Percentiles rank a stretch among this genome's conserved stretches.
phyloP scores from a whole-genome alignment of 108 stramenopile species.

The Cyclotella cryptica region DNA sequence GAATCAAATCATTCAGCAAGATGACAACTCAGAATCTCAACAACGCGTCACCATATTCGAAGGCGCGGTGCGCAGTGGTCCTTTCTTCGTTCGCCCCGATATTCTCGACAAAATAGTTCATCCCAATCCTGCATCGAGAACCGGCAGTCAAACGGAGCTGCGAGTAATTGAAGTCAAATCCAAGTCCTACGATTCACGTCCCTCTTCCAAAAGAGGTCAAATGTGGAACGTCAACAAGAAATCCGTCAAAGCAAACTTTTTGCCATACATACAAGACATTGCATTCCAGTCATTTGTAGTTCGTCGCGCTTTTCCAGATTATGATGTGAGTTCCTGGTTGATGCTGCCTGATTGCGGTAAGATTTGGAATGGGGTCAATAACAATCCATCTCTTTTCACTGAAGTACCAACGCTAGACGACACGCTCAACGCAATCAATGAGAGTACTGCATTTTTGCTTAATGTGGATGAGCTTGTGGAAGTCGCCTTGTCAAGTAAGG shows the following conservation, averaged over 20 bases:
- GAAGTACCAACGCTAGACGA: conserved; percentile 29
- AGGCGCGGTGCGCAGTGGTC: conserved; percentile 45
- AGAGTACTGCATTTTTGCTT: conserved; percentile 41
- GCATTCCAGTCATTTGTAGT: conserved; percentile 60
- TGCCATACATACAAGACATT: conserved; percentile 61
- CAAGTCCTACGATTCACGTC: conserved; percentile 55
- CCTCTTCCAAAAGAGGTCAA: conserved; percentile 25
- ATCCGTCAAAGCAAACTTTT: conserved; percentile 40
- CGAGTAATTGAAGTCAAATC: conserved; percentile 62
- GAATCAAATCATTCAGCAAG: conserved; percentile 11
- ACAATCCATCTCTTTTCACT: not conserved
- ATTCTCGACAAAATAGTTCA: conserved; percentile 49
- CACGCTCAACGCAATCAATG: conserved; percentile 38
- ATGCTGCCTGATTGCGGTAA: conserved; percentile 61
- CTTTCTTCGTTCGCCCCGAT: conserved; percentile 55
- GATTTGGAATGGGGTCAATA: not conserved
- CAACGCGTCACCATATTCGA: conserved; percentile 52
- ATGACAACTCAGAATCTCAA: not conserved
- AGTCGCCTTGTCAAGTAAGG: conserved; percentile 26
- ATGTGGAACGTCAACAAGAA: conserved; percentile 41
- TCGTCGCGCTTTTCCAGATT: conserved; percentile 46
- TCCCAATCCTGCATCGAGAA: not conserved
- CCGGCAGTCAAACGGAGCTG: conserved; percentile 21
- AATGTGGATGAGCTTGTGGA: conserved; percentile 60
- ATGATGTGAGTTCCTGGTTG: conserved; percentile 47